phyloP scores from a whole-genome alignment of 441 rosid genomes.

The Syzygium malaccense region DNA sequence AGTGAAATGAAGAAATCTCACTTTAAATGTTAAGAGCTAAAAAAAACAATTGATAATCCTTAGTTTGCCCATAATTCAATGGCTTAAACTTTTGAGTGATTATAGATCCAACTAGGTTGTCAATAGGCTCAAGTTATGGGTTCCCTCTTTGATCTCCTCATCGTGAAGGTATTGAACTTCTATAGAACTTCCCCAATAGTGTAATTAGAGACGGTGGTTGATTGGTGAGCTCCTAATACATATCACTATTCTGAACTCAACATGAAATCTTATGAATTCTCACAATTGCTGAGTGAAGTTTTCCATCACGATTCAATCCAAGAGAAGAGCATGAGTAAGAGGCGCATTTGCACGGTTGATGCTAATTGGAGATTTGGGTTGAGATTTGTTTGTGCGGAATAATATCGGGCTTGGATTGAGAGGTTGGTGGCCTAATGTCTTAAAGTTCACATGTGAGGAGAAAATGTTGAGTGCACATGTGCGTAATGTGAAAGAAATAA shows the following conservation, averaged over 20 bases:
- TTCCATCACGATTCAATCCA: not conserved
- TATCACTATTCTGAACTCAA: not conserved
- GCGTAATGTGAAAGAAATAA: not conserved
- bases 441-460: not conserved
- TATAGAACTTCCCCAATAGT: not conserved
- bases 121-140: not conserved
- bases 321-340: not conserved
- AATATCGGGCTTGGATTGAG: not conserved
- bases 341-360: not conserved
- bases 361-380: not conserved
- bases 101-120: not conserved
- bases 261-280: not conserved
- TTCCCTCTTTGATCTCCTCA: not conserved
- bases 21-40: not conserved
- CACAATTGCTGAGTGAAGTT: not conserved
- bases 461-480: not conserved
- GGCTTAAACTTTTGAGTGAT: not conserved
- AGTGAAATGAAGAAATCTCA: not conserved
- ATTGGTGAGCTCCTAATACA: not conserved
- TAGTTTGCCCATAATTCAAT: too few relatives aligned
- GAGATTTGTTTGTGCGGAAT: not conserved
- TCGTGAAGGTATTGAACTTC: not conserved
- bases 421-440: not conserved
- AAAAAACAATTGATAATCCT: not conserved
- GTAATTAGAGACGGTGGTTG: not conserved